Evolutionary conservation across 768 basidiomycete species (phyloP), one percentile per base, ranked within the genome.

Genomic region (Lactarius tabidus): DNA sequence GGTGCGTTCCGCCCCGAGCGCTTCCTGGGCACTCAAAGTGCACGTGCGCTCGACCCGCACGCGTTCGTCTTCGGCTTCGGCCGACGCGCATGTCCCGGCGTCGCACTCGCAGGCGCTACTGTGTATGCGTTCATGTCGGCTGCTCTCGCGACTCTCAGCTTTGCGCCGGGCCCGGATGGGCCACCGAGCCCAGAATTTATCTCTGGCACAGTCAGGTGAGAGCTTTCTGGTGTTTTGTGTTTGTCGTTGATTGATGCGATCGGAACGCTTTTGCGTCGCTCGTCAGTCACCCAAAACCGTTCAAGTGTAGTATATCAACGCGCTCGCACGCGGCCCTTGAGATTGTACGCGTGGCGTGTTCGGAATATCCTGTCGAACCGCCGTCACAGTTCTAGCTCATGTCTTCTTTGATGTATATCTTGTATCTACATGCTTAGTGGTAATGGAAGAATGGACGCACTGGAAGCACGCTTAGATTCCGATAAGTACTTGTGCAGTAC

Each of bases 1-100:
- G 26, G 57, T n/a, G 35, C 54, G 14, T 71, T 71, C 55, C 63
- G 63, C 28, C 70, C 70, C 1, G 69, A 67, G 10, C 63, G 70
- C 7, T 70, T 68, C 59, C 53, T 71, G 10, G 57, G 45, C 20
- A 7, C 43, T 15, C 29, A 54, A n/a, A 53, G 59, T 17, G 45
- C 36, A 6, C 63, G 52, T 17, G 45, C 36, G 6, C 63, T 66
- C 26, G 67, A 68, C 35, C 67, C 63, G 1, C 64, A 54, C 35
- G 26, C n/a, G 36, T 68, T 56, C 23, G 67, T 65, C 10, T 68
- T 68, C 36, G 67, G 67, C 36, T 68, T 68, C 39, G 67, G 67
- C 51, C 63, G 67, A 23, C 48, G 67, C 33, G 39, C 31, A 23
- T 65, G 64, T 41, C 64, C 59, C 14, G 64, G 64, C 18, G 6